phyloP scores from a whole-genome alignment of 2,329 filamentous ascomycete genomes.

The Phialophora expanda region DNA sequence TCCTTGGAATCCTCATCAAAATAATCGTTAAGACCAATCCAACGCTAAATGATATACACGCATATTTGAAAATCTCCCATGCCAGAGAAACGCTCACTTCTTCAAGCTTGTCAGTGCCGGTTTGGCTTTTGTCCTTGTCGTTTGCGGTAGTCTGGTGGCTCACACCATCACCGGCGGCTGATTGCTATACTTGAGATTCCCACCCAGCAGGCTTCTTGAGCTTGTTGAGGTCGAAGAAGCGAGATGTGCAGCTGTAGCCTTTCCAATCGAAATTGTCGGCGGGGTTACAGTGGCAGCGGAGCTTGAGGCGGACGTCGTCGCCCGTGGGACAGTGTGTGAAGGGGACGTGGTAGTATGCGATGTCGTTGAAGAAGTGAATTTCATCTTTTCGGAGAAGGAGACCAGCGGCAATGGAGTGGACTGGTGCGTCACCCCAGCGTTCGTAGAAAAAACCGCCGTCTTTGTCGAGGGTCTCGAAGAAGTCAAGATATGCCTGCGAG shows the following conservation, averaged over 20 bases:
- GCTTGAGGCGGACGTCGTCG: constrained; percentile 79
- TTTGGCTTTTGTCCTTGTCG: constrained; percentile 10
- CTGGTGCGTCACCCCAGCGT: constrained; percentile 95
- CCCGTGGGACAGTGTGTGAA: constrained; percentile 97
- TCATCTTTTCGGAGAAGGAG: constrained; percentile 89
- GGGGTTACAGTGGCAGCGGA: constrained; percentile 93
- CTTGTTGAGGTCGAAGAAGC: constrained; percentile 82
- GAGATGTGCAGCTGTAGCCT: constrained; percentile 89
- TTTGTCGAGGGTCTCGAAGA: constrained; percentile 82
- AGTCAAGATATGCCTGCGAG: constrained; percentile 86
- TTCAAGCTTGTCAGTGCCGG: constrained; percentile 1
- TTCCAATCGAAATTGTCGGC: constrained; percentile 99
- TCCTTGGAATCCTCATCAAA: constrained; percentile 36
- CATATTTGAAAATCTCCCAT: constrained; percentile 32
- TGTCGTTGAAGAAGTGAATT: constrained; percentile 98
- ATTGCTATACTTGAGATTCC: constrained; percentile 65
- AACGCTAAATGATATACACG: constrained; percentile 30
- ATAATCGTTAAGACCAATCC: constrained; percentile 33
- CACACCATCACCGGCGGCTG: constrained; percentile 34
- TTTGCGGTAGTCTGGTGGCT: constrained; percentile 19
- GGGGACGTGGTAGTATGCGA: constrained; percentile 96
- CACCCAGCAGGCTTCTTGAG: constrained; percentile 84
- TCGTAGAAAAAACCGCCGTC: constrained; percentile 99
- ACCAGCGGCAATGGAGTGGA: constrained; percentile 94
- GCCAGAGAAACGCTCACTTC: constrained; percentile 18